phyloP scores from a whole-genome alignment of 495 filamentous ascomycete genomes.

The Sabuloglossum arenarium region DNA sequence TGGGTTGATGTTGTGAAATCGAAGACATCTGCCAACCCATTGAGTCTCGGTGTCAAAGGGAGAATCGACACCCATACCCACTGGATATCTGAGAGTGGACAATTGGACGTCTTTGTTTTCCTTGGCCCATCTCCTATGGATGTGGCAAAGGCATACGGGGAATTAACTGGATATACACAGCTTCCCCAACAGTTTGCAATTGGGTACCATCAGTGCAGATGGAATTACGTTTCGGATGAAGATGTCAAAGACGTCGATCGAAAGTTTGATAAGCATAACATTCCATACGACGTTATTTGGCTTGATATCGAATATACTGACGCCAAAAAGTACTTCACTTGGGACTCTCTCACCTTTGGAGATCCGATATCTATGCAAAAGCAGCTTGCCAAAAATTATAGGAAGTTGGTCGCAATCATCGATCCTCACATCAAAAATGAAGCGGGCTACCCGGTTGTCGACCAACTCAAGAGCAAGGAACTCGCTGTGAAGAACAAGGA shows the following conservation, averaged over 20 bases:
- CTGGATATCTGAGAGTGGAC: conserved; percentile 85
- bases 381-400: conserved; percentile 58
- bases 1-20: conserved; percentile 87
- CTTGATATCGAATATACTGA: conserved; percentile 94
- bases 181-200: conserved; percentile 83
- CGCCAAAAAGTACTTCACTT: conserved; percentile 93
- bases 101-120: conserved; percentile 85
- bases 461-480: conserved; percentile 65
- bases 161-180: conserved; percentile 85
- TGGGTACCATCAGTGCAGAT: conserved; percentile 90
- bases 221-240: conserved; percentile 95
- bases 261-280: conserved; percentile 84
- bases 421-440: conserved; percentile 96
- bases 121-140: conserved; percentile 70
- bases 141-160: conserved; percentile 57
- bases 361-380: conserved; percentile 76
- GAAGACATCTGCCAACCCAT: conserved; percentile 53
- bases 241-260: conserved; percentile 92
- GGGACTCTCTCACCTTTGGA: conserved; percentile 70
- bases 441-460: conserved; percentile 48
- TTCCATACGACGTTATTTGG: conserved; percentile 98
- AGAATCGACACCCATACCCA: conserved; percentile 72
- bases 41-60: conserved; percentile 45
- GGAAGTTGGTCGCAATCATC: conserved; percentile 86
- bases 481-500: conserved; percentile 79